phyloP scores from a whole-genome alignment of 2,329 filamentous ascomycete genomes.

The Nemania serpens region DNA sequence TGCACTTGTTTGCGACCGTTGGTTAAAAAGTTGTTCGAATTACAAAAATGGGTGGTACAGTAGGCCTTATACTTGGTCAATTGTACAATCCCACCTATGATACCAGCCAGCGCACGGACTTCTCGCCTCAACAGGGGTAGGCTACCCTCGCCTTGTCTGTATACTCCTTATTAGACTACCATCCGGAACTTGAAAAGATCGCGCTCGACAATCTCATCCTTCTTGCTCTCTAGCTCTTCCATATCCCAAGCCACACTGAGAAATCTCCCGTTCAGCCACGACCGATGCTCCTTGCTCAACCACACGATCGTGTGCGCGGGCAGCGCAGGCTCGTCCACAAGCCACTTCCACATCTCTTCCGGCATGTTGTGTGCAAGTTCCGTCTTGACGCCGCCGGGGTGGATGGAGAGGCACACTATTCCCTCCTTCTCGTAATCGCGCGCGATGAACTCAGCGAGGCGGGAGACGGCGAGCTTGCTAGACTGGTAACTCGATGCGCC shows the following conservation, averaged over 20 bases:
- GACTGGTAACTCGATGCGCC: constrained; percentile 52
- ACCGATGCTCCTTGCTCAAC: constrained; percentile 31
- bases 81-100: no score
- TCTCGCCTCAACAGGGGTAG: no score
- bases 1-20: no score
- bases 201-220: constrained; percentile 37
- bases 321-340: constrained; percentile 39
- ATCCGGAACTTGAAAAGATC: constrained; percentile 40
- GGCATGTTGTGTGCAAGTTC: constrained; percentile 47
- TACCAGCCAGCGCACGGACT: no score
- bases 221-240: constrained; percentile 40
- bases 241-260: constrained; percentile 40
- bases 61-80: no score
- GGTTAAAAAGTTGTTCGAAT: no score
- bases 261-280: constrained; percentile 39
- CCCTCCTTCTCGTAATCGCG: constrained; percentile 50
- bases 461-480: constrained; percentile 50
- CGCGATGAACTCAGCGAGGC: constrained; percentile 50
- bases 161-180: constrained; percentile 7
- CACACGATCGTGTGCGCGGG: constrained; percentile 35
- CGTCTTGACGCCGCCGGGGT: constrained; percentile 53
- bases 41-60: no score
- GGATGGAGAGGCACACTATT: constrained; percentile 47
- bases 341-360: constrained; percentile 29
- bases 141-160: no score